Conservation (phyloP, 495 filamentous ascomycete species). For the Xylaria grammica region DNA sequence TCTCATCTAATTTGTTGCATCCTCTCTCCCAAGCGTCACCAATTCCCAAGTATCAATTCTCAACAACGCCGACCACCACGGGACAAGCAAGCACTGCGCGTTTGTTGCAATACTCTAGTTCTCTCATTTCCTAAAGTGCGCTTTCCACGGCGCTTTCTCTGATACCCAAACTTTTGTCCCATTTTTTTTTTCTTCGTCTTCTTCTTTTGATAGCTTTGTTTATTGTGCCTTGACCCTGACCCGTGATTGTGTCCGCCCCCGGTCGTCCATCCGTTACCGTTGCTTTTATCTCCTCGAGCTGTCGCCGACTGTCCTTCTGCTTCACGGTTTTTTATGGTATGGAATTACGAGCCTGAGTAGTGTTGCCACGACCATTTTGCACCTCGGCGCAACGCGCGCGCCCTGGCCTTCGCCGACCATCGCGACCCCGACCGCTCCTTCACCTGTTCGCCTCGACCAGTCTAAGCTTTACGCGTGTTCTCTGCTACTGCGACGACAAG, state of each 20-base stretch:
- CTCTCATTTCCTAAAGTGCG: not conserved
- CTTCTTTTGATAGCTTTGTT: not conserved
- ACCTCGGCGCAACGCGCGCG: constrained; percentile 22
- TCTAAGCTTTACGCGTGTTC: not conserved
- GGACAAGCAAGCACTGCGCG: not conserved
- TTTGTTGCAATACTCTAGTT: not conserved
- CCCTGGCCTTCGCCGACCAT: constrained; percentile 9
- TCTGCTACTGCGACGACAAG: constrained; percentile 6
- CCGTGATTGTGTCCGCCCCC: constrained; percentile 1
- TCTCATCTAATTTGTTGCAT: constrained; percentile 11
- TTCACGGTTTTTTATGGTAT: constrained; percentile 19
- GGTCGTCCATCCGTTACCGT: not conserved
- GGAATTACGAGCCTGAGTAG: constrained; percentile 23
- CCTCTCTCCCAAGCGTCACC: constrained; percentile 1
- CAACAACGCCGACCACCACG: constrained; percentile 1
- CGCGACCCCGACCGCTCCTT: not conserved
- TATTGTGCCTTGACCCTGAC: not conserved
- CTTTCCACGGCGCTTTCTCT: not conserved
- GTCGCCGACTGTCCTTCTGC: constrained; percentile 1
- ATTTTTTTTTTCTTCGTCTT: not conserved
- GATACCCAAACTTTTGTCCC: not conserved
- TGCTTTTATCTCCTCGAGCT: not conserved
- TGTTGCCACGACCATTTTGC: constrained; percentile 16
- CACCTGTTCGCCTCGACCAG: not conserved
- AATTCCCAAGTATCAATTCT: not conserved